Conservation (phyloP, 768 basidiomycete genomes). For the Nevesoporus exiguus region DNA sequence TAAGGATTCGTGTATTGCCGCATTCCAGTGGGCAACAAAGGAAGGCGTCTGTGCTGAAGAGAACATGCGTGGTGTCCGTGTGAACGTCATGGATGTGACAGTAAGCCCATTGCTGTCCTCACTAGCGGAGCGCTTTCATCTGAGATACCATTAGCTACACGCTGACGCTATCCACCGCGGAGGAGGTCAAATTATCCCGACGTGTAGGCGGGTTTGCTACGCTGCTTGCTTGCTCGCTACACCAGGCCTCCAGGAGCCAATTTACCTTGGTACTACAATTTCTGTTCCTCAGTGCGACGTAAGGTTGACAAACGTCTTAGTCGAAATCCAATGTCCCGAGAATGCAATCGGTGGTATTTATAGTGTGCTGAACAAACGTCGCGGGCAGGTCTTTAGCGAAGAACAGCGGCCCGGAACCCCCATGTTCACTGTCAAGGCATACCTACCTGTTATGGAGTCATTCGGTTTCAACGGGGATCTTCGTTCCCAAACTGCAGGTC, state of each 20-base stretch:
- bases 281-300: neutral
- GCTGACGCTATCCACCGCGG: constrained; percentile 99
- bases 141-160: constrained; percentile 60
- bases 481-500: constrained; percentile 86
- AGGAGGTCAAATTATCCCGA: constrained; percentile 97
- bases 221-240: constrained; percentile 91
- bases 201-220: constrained; percentile 93
- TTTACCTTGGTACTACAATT: constrained; percentile 72
- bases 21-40: constrained; percentile 99
- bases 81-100: constrained; percentile 95
- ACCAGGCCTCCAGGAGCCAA: constrained; percentile 91
- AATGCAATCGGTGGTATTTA: constrained; percentile 98
- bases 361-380: constrained; percentile 88
- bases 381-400: constrained; percentile 97
- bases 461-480: constrained; percentile 99
- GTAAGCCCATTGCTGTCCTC: constrained; percentile 41
- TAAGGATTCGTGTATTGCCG: constrained; percentile 99
- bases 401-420: constrained; percentile 97
- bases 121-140: neutral
- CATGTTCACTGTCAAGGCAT: constrained; percentile 99
- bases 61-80: constrained; percentile 97
- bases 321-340: constrained; percentile 98
- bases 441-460: constrained; percentile 86
- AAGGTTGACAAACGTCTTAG: constrained; percentile 37
- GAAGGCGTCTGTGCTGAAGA: constrained; percentile 96